phyloP scores from a whole-genome alignment of 306 rosid genomes.

The Trifolium dubium region DNA sequence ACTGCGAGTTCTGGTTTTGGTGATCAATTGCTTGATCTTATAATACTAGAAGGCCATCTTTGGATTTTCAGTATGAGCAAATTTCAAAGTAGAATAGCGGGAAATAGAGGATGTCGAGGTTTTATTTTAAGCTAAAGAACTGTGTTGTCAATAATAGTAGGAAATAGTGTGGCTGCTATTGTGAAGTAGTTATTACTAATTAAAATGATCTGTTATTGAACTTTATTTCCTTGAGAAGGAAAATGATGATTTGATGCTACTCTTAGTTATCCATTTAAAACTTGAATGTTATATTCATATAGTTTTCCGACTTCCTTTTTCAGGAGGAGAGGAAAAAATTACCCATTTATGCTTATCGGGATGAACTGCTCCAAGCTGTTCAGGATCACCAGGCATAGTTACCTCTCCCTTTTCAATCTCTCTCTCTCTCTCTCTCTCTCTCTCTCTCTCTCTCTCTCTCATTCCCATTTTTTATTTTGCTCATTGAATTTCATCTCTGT shows the following conservation, averaged over 20 bases:
- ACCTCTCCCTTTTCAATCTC: neutral
- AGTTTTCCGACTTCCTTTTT: constrained; percentile 33
- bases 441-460: constrained; percentile 12
- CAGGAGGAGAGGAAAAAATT: constrained; percentile 83
- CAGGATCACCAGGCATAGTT: constrained; percentile 73
- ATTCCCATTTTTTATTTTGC: constrained; percentile 17
- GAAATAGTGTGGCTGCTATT: no score
- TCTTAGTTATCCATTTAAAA: constrained; percentile 16
- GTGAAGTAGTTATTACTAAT: constrained; percentile 14
- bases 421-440: constrained; percentile 8
- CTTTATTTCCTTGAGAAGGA: constrained; percentile 15
- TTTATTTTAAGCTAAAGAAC: no score
- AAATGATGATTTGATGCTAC: constrained; percentile 11
- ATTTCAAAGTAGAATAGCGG: no score
- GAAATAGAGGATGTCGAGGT: no score
- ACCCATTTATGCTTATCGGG: constrained; percentile 81
- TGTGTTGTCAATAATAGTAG: no score
- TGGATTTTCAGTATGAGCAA: no score
- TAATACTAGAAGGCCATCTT: no score
- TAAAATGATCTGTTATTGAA: constrained; percentile 13
- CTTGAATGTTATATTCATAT: constrained; percentile 16
- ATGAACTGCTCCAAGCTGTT: constrained; percentile 79
- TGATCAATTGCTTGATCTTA: no score
- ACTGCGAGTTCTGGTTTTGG: no score
- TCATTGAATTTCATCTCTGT: constrained; percentile 27